Conservation (phyloP, 352 stramenopile species). For the Plasmopara viticola region DNA sequence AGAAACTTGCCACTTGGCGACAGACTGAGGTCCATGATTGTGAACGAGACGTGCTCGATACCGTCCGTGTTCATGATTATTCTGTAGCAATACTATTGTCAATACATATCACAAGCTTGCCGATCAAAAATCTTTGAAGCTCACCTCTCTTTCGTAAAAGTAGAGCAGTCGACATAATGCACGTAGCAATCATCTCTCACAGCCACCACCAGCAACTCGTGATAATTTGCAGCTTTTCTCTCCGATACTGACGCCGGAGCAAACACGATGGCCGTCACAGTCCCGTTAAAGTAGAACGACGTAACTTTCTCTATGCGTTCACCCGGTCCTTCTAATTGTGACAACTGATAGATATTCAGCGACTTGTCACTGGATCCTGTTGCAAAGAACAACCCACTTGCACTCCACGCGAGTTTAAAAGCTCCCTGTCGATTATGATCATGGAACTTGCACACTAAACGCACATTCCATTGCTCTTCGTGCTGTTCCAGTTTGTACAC, state of each 20-base stretch:
- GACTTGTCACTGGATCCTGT: conserved; percentile 73
- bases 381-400: conserved; percentile 47
- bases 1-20: conserved; percentile 74
- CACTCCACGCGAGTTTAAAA: conserved; percentile 63
- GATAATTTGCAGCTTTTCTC: not conserved
- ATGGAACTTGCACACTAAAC: conserved; percentile 43
- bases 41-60: conserved; percentile 85
- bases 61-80: conserved; percentile 84
- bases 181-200: conserved; percentile 81
- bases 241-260: conserved; percentile 21
- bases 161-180: conserved; percentile 75
- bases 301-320: conserved; percentile 53
- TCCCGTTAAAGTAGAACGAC: conserved; percentile 84
- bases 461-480: conserved; percentile 33
- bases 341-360: conserved; percentile 58
- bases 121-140: conserved; percentile 2
- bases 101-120: conserved; percentile 2
- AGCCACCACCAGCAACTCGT: conserved; percentile 53
- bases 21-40: conserved; percentile 76
- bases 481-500: conserved; percentile 41
- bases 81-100: conserved; percentile 16
- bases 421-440: conserved; percentile 67
- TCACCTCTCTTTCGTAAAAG: conserved; percentile 76
- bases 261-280: conserved; percentile 60
- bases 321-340: conserved; percentile 10